Base-by-base conservation (phyloP, 768 basidiomycete species). In the Tricholoma sp. region DNA sequence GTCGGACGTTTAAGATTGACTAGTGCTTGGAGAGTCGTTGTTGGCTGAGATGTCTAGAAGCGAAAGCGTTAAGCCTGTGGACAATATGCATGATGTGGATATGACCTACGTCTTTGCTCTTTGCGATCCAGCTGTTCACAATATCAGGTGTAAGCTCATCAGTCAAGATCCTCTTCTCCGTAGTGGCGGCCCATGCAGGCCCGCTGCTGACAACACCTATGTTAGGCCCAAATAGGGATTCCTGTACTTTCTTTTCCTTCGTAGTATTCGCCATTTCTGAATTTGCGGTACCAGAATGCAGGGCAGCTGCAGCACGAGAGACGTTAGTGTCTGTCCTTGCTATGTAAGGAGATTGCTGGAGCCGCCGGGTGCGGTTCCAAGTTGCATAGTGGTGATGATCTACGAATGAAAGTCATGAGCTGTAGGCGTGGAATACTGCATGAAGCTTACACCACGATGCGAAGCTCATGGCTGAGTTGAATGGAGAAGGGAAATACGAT, bases 1-100 rank as follows among this genome's bases (percentile, higher is more conserved):
- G 91, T 86, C 1, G 94, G 94, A 4, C 94, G 83, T 67, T 95
- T 96, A 63, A 97, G 84, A 67, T 97, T 98, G 60, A 97, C 94
- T 33, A 95, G 80, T 0, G 94, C 94, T 72, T 97, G 94, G 0
- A 98, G 77, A 2, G 94, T 96, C 0, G 94, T 98, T 0, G 94
- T 96, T 0, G 94, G 85, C 64, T 93, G 88, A 9, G 85, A 80
- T 31, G 84, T 69, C 91, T 93, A 61, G 17, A 54, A 36, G 50
- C 5, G 33, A 48, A 45, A 47, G 45, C 45, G 15, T 3, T 49
- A 24, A 1, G 24, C 24, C 24, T 24, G n/a, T n/a, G 24, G 24
- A 24, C 24, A 24, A 24, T 24, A 18, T 47, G 31, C 15, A 18
- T 7, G 11, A 2, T 10, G 41, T 4, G 20, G 53, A 44, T 44